phyloP scores from a whole-genome alignment of 2,329 filamentous ascomycete genomes.

The Apiospora saccharicola region DNA sequence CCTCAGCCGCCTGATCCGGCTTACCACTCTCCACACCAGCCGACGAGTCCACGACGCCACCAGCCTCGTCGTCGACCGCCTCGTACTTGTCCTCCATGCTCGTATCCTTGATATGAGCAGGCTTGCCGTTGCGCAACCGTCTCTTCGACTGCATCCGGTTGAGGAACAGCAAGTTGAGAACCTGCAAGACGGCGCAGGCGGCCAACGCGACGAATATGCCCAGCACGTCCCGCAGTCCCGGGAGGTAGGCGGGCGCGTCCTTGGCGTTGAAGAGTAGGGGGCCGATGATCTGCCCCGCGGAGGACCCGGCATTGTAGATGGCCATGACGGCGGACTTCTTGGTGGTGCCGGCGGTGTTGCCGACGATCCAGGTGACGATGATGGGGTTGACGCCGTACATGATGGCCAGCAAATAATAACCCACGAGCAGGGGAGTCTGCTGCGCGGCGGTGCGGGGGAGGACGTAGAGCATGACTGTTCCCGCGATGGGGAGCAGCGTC shows the following conservation, averaged over 20 bases:
- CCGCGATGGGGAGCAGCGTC: conserved; percentile 66
- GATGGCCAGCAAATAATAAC: conserved; percentile 72
- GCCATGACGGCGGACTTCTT: conserved; percentile 72
- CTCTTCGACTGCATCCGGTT: conserved; percentile 64
- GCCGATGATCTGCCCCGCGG: conserved; percentile 72
- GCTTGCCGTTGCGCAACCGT: conserved; percentile 66
- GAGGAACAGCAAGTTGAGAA: conserved; percentile 60
- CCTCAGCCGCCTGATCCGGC: conserved; percentile 30
- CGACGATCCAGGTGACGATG: conserved; percentile 73
- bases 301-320: conserved; percentile 68
- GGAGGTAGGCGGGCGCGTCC: conserved; percentile 66
- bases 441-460: conserved; percentile 52
- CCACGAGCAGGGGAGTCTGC: conserved; percentile 60
- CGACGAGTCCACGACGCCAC: conserved; percentile 54
- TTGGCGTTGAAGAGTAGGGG: conserved; percentile 66
- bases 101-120: conserved; percentile 63
- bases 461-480: conserved; percentile 63
- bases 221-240: conserved; percentile 63
- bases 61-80: conserved; percentile 57
- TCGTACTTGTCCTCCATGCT: conserved; percentile 65
- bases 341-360: conserved; percentile 72
- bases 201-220: conserved; percentile 62
- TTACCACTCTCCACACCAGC: conserved; percentile 39
- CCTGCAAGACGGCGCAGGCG: conserved; percentile 60
- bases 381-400: conserved; percentile 72